Percentiles rank a stretch among this genome's conserved stretches.
Evolutionary conservation across 805 yeast species (phyloP).

Genomic region (Yarrowia sp.): DNA sequence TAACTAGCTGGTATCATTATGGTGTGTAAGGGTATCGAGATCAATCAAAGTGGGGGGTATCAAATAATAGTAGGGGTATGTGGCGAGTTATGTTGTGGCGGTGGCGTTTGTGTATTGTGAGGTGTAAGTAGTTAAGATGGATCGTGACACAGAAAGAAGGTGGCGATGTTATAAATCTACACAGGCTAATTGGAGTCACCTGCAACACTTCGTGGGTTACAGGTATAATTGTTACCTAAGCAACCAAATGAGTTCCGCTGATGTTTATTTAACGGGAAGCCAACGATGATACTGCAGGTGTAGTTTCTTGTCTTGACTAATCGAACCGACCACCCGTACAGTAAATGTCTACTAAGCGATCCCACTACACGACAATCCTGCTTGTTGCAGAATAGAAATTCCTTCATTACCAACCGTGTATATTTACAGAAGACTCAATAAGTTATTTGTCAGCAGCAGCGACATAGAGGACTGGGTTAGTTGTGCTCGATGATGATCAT

Average conservation of each 20-base stretch:
- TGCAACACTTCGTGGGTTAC: not conserved
- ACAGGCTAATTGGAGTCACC: not conserved
- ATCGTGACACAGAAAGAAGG: not conserved
- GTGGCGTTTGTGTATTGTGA: not conserved
- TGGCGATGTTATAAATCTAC: not conserved
- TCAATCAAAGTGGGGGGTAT: conserved; percentile 8
- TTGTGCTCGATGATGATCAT: not conserved
- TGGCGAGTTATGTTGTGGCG: not conserved
- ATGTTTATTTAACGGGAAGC: too few relatives aligned
- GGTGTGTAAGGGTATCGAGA: not conserved
- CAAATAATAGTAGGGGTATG: not conserved
- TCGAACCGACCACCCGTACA: too few relatives aligned
- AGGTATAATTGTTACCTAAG: too few relatives aligned
- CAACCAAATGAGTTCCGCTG: too few relatives aligned
- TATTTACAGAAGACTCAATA: conserved; percentile 20
- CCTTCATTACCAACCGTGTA: conserved; percentile 20
- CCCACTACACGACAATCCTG: too few relatives aligned
- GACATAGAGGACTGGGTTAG: conserved; percentile 24
- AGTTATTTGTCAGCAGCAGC: conserved; percentile 24
- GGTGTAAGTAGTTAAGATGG: not conserved
- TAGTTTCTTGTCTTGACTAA: too few relatives aligned
- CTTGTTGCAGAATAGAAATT: not conserved
- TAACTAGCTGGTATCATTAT: conserved; percentile 13
- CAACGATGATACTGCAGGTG: too few relatives aligned
- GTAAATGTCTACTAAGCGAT: too few relatives aligned